Conservation (phyloP, 768 basidiomycete genomes). For the Russula sp. region DNA sequence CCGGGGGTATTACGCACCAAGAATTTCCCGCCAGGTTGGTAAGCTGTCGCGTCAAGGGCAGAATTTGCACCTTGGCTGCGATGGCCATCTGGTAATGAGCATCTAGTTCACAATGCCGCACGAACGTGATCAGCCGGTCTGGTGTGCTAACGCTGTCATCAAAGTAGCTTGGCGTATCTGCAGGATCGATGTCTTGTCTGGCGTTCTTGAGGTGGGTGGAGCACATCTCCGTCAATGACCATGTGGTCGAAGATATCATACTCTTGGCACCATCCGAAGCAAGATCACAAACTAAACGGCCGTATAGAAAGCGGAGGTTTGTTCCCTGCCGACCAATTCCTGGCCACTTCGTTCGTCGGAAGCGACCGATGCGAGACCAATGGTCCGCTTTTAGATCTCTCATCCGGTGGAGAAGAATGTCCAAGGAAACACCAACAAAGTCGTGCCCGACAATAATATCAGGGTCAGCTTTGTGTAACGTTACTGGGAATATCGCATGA, state of each 20-base stretch:
- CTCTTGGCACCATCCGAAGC: conserved; percentile 93
- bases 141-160: conserved; percentile 78
- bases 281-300: conserved; percentile 87
- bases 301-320: conserved; percentile 79
- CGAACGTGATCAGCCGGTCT: conserved; percentile 78
- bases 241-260: conserved; percentile 93
- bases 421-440: conserved; percentile 84
- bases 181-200: conserved; percentile 92
- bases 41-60: conserved; percentile 88
- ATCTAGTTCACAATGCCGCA: conserved; percentile 92
- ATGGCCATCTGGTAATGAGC: conserved; percentile 98
- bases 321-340: conserved; percentile 76
- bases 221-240: conserved; percentile 98
- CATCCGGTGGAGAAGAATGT: conserved; percentile 91
- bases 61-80: conserved; percentile 86
- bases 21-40: conserved; percentile 96
- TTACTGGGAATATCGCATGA: conserved; percentile 40
- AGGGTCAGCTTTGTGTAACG: conserved; percentile 89
- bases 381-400: conserved; percentile 86
- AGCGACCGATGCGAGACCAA: conserved; percentile 91
- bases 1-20: conserved; percentile 55
- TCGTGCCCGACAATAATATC: conserved; percentile 95
- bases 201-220: conserved; percentile 80
- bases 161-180: conserved; percentile 88
- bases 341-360: conserved; percentile 82